These are phyloP conservation scores for Lactuca sativa DNA, from an alignment of 129 eudicot species.

Conservation along the genomic window DNA sequence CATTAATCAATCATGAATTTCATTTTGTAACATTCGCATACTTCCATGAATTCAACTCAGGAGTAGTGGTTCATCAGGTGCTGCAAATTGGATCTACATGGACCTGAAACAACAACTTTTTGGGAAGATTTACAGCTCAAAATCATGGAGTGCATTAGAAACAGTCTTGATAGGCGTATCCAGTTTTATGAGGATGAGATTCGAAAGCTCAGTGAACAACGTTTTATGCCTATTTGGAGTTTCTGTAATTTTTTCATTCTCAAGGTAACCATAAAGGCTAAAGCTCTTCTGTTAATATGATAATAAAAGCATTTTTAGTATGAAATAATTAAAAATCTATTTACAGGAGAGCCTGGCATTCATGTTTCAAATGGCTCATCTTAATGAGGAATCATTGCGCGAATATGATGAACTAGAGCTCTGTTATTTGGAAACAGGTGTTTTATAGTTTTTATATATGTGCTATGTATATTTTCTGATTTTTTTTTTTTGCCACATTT, in stretches of 20 bases:
- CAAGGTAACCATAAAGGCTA: constrained; percentile 45
- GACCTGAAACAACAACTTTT: constrained; percentile 60
- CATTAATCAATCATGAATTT: constrained; percentile 1
- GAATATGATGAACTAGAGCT: constrained; percentile 95
- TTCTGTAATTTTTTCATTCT: constrained; percentile 86
- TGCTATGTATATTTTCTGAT: neutral
- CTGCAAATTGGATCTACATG: constrained; percentile 73
- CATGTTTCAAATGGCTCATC: constrained; percentile 95
- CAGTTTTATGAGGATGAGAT: constrained; percentile 97
- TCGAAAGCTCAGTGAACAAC: constrained; percentile 90
- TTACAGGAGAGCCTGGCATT: constrained; percentile 90
- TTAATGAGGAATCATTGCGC: constrained; percentile 88
- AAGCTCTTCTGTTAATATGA: neutral
- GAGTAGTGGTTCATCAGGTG: constrained; percentile 60
- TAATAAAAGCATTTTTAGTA: neutral
- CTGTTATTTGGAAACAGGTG: constrained; percentile 94
- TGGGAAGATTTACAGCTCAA: constrained; percentile 91
- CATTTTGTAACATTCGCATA: neutral
- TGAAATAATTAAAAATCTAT: constrained; percentile 3
- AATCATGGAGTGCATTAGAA: constrained; percentile 70
- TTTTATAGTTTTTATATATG: constrained; percentile 1
- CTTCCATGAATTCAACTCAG: constrained; percentile 4
- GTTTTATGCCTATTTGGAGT: constrained; percentile 92
- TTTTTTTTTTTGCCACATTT: neutral
- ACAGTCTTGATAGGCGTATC: constrained; percentile 81